phyloP scores from a whole-genome alignment of 164 flowering plant species.

The Vitis labrusca region DNA sequence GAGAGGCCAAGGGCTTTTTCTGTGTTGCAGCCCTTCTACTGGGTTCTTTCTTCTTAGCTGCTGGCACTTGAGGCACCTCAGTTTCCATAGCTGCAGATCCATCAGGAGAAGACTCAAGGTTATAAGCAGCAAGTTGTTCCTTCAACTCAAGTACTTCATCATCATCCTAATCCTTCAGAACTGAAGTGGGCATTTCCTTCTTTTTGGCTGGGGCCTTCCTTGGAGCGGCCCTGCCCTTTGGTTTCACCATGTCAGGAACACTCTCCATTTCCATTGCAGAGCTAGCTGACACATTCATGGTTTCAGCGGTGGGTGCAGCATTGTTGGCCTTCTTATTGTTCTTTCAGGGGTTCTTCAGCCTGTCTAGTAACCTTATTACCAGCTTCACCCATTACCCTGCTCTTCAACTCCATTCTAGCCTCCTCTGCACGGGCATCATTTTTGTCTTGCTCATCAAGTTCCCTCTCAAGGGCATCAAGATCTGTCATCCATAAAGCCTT shows the following conservation, averaged over 20 bases:
- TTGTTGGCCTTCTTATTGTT: conserved; percentile 43
- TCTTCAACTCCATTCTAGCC: conserved; percentile 9
- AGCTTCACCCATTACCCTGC: conserved; percentile 10
- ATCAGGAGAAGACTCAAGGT: conserved; percentile 73
- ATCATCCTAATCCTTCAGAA: conserved; percentile 44
- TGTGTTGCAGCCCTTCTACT: conserved; percentile 43
- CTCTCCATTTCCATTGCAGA: conserved; percentile 41
- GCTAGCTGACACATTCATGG: conserved; percentile 21
- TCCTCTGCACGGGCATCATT: conserved; percentile 25
- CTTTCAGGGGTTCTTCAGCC: conserved; percentile 31
- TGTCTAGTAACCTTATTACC: conserved; percentile 16
- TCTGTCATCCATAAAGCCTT: conserved; percentile 70
- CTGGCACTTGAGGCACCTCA: conserved; percentile 26
- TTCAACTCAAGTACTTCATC: conserved; percentile 59
- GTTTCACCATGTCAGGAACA: conserved; percentile 41
- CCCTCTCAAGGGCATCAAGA: conserved; percentile 61
- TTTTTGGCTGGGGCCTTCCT: conserved; percentile 67
- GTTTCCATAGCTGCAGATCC: conserved; percentile 51
- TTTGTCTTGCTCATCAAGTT: conserved; percentile 53
- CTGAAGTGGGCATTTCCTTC: conserved; percentile 34
- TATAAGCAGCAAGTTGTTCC: conserved; percentile 71
- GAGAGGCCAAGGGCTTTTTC: conserved; percentile 33
- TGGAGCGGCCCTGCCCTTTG: conserved; percentile 54
- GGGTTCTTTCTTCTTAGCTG: conserved; percentile 41
- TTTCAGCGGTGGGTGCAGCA: conserved; percentile 33